Base-by-base conservation (phyloP, 352 stramenopile genomes). In the Pythium insidiosum region DNA sequence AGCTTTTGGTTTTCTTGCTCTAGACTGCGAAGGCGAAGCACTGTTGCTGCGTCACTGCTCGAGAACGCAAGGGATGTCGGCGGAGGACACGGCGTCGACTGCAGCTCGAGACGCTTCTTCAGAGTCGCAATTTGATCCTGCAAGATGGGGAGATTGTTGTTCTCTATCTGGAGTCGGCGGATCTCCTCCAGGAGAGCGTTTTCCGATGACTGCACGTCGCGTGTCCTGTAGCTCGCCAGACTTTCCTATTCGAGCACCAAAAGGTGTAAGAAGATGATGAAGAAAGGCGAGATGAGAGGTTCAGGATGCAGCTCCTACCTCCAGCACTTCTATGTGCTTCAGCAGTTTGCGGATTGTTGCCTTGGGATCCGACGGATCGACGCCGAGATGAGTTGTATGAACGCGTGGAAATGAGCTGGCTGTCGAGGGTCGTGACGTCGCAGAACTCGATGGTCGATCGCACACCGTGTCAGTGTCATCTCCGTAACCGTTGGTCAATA, bases 61-160 rank as follows among this genome's bases (percentile, higher is more conserved):
- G 24, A 13, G 3, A 19, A 5, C 6, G 7, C 11, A 1, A 44
- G 40, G 0, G 35, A 46, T 1, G 37, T 48, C 6, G 53, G 53
- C 9, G 53, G 53, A 2, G 47, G 53, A 10, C 52, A 50, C 4
- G 36, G 28, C 4, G 42, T 38, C 9, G 6, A 31, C 2, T 15
- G 33, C 3, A 41, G 19, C 30, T 33, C 46, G 13, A 61, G 35
- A 13, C 47, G 56, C 37, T 80, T 84, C 50, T 90, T 90, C 34
- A 90, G 57, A 16, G 63, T 60, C 2, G 69, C 47, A 36, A 90
- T 67, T 58, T 90, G 58, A 15, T 81, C 66, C 46, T 85, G 73
- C 21, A 91, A 55, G 33, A 91, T 78, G 3, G 79, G 77, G 26
- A 91, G 88, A 62, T 91, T 91, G 61, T 88, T 88, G 65, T 87